These are phyloP conservation scores for Leccinum ochraceum DNA, from an alignment of 768 basidiomycete genomes.

Conservation along the genomic window DNA sequence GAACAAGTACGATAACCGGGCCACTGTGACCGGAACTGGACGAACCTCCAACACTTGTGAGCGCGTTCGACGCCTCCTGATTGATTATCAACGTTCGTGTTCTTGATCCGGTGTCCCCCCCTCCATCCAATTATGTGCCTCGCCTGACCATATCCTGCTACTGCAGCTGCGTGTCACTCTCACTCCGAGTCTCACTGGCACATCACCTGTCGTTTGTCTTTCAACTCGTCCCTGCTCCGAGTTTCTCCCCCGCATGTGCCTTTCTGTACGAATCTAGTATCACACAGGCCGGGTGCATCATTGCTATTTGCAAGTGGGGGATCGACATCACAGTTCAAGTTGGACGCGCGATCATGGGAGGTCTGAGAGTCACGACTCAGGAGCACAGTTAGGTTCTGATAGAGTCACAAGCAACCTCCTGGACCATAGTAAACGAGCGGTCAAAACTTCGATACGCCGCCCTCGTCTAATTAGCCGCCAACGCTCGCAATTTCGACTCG, in stretches of 20 bases:
- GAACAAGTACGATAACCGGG: background rate
- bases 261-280: too few species aligned
- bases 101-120: background rate
- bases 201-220: too few species aligned
- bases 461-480: background rate
- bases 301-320: too few species aligned
- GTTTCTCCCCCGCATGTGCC: too few species aligned
- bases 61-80: background rate
- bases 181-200: too few species aligned
- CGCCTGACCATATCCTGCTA: background rate
- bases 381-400: too few species aligned
- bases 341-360: too few species aligned
- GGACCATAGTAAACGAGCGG: background rate
- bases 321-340: too few species aligned
- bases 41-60: background rate
- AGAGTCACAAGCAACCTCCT: background rate
- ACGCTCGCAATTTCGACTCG: slow-evolving; percentile 8
- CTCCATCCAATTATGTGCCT: background rate
- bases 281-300: too few species aligned
- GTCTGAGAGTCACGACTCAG: too few species aligned
- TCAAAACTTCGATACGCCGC: background rate
- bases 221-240: too few species aligned
- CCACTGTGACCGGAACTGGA: background rate
- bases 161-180: too few species aligned
- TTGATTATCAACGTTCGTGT: background rate